These are phyloP conservation scores for Phlyctochytrium arcticum DNA, from an alignment of 192 early-diverging fungal species.

Conservation along the genomic window DNA sequence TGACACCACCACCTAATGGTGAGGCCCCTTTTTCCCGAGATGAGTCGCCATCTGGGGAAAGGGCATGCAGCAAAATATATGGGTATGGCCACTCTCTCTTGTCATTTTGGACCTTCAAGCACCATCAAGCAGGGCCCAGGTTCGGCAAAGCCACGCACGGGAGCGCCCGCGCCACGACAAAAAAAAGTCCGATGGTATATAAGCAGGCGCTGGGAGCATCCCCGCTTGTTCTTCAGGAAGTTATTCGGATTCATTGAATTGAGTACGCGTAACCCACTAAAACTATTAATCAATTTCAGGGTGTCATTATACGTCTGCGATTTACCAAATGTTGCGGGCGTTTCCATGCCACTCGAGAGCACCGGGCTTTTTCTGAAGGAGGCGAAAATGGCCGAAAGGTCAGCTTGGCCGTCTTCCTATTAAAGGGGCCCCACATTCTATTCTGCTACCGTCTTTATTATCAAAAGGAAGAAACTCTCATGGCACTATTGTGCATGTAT, in stretches of 20 bases:
- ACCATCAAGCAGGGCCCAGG: neutral
- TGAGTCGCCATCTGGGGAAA: neutral
- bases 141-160: neutral
- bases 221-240: neutral
- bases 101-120: no score
- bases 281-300: constrained; percentile 1
- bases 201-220: neutral
- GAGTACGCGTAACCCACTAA: constrained; percentile 5
- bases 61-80: no score
- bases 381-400: neutral
- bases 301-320: neutral
- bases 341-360: constrained; percentile 6
- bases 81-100: no score
- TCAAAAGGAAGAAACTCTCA: no score
- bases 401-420: neutral
- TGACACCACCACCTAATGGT: no score
- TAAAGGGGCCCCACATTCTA: neutral
- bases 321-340: neutral
- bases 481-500: no score
- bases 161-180: neutral
- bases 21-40: neutral
- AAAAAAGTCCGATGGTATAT: neutral
- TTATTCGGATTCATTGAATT: constrained; percentile 11
- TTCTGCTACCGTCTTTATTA: no score
- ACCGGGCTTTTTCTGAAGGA: constrained; percentile 2